Percentiles rank a stretch among this genome's conserved stretches.
These are phyloP conservation scores for Arthonia radiata DNA, from an alignment of 495 filamentous ascomycete species.

Conservation along the genomic window DNA sequence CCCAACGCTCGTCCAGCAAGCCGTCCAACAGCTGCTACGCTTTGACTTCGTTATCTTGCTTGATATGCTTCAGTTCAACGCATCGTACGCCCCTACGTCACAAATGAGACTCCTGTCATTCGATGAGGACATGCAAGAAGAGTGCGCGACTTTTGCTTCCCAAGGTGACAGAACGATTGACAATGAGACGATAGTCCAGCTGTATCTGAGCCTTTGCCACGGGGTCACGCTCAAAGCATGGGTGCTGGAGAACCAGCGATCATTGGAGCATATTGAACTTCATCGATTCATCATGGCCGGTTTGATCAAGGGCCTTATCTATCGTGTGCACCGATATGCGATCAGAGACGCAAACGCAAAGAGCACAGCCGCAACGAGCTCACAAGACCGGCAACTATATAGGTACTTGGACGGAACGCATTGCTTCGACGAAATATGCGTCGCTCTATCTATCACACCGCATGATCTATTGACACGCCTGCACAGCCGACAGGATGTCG, in stretches of 20 bases:
- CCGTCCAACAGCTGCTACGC: conserved; percentile 68
- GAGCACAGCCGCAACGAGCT: background rate
- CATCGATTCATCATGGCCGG: conserved; percentile 85
- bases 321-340: conserved; percentile 78
- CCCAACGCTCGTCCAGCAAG: conserved; percentile 56
- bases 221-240: conserved; percentile 62
- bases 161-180: too few relatives aligned
- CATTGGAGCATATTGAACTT: conserved; percentile 54
- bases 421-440: conserved; percentile 74
- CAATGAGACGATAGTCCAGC: conserved; percentile 29
- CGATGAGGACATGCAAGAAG: conserved; percentile 45
- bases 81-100: conserved; percentile 65
- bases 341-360: conserved; percentile 10
- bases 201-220: conserved; percentile 57
- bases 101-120: conserved; percentile 55
- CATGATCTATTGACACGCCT: too few relatives aligned
- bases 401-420: conserved; percentile 61
- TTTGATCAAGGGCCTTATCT: conserved; percentile 84
- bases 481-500: too few relatives aligned
- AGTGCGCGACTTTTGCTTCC: conserved; percentile 65
- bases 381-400: conserved; percentile 17
- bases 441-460: too few relatives aligned
- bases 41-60: conserved; percentile 70
- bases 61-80: conserved; percentile 79
- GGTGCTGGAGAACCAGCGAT: conserved; percentile 42